phyloP scores from a whole-genome alignment of 805 yeast genomes.

The Barnettozyma vustinii region DNA sequence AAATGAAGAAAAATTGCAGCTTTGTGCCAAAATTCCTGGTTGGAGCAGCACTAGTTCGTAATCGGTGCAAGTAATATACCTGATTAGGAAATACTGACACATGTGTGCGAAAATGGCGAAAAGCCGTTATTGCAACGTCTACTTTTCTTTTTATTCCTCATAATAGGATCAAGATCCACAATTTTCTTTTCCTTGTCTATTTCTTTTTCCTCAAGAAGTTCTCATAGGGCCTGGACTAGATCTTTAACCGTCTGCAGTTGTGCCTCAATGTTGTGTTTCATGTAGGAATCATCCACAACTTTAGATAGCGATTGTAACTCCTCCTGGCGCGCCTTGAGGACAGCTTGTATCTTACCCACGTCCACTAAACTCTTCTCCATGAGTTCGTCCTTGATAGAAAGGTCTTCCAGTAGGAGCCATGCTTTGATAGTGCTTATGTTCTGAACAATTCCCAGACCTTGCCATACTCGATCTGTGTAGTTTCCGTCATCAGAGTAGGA shows the following conservation, averaged over 20 bases:
- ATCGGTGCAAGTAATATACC: background rate
- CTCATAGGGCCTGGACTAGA: conserved; percentile 2
- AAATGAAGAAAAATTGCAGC: background rate
- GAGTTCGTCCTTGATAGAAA: conserved; percentile 11
- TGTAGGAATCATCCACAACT: conserved; percentile 3
- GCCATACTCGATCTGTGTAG: conserved; percentile 17
- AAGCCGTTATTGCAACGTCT: background rate
- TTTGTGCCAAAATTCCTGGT: background rate
- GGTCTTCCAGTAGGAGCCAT: conserved; percentile 21
- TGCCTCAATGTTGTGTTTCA: conserved; percentile 4
- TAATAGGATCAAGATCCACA: no score
- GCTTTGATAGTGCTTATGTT: conserved; percentile 11
- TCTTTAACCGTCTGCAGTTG: conserved; percentile 10
- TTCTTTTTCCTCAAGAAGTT: no score
- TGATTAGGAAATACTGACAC: background rate
- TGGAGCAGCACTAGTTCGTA: background rate
- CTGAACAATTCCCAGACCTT: conserved; percentile 18
- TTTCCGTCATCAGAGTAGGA: conserved; percentile 12
- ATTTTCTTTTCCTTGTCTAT: no score
- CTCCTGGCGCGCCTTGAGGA: background rate
- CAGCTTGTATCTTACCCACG: background rate
- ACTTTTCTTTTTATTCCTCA: no score
- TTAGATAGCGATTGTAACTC: conserved; percentile 12
- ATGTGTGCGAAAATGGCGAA: background rate
- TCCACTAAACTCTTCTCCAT: background rate